phyloP scores from a whole-genome alignment of 768 basidiomycete genomes.

The Tubosaeta sp. region DNA sequence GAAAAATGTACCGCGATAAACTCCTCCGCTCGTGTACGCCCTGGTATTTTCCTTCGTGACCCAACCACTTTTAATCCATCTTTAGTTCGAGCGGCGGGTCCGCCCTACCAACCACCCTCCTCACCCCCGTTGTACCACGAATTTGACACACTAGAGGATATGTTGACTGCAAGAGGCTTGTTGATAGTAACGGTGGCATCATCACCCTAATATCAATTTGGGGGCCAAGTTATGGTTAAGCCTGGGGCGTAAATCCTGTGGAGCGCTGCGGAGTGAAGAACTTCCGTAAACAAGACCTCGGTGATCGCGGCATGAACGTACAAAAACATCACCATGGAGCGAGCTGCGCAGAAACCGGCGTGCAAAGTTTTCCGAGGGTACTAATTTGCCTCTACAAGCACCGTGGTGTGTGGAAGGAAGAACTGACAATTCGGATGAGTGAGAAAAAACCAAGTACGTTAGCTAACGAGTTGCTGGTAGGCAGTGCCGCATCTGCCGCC shows the following conservation, averaged over 20 bases:
- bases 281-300: slow-evolving; percentile 4
- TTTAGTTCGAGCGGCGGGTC: too few relatives aligned
- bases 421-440: not conserved
- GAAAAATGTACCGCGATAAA: too few relatives aligned
- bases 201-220: not conserved
- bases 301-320: not conserved
- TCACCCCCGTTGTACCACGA: too few relatives aligned
- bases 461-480: not conserved
- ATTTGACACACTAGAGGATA: too few relatives aligned
- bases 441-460: not conserved
- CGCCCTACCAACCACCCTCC: too few relatives aligned
- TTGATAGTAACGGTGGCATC: not conserved
- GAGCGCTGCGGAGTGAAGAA: slow-evolving; percentile 7
- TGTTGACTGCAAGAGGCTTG: too few relatives aligned
- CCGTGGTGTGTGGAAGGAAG: not conserved
- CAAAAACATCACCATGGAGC: not conserved
- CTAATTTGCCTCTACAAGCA: not conserved
- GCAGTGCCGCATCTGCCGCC: not conserved
- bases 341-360: not conserved
- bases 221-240: too few relatives aligned
- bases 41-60: too few relatives aligned
- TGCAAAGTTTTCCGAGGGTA: not conserved
- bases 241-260: slow-evolving; percentile 14
- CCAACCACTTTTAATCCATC: too few relatives aligned
- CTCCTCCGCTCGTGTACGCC: too few relatives aligned